Conservation (phyloP, 2,329 filamentous ascomycete genomes). For the Beauveria sp. region DNA sequence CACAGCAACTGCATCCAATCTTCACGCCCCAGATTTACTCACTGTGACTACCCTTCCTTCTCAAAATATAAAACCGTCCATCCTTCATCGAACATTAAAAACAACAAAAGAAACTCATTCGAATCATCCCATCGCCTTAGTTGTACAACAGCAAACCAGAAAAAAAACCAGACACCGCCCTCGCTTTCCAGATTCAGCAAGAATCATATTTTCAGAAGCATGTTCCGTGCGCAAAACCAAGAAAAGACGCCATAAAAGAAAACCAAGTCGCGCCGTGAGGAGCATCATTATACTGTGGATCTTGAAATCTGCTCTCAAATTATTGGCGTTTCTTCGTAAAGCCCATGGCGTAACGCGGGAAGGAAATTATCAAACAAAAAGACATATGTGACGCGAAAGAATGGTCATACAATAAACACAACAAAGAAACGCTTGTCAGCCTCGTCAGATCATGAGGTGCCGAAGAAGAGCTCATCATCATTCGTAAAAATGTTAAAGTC, state of each 20-base stretch:
- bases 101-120: constrained; percentile 11
- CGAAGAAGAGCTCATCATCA: constrained; percentile 46
- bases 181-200: constrained; percentile 4
- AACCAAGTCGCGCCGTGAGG: constrained; percentile 1
- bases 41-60: neutral
- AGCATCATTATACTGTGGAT: neutral
- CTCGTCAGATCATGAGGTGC: constrained; percentile 22
- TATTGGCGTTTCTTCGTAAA: constrained; percentile 4
- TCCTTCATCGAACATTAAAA: constrained; percentile 15
- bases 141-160: constrained; percentile 14
- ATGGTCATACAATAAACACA: constrained; percentile 14
- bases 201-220: neutral
- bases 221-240: neutral
- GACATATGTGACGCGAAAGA: constrained; percentile 11
- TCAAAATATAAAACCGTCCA: constrained; percentile 15
- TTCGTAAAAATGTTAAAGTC: constrained; percentile 46
- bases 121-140: constrained; percentile 11
- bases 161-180: constrained; percentile 1
- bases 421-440: constrained; percentile 4
- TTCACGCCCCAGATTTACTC: neutral
- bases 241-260: neutral
- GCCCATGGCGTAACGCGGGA: neutral
- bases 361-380: neutral
- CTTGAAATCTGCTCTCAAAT: neutral
- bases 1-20: neutral